Conservation (phyloP, 441 rosid species). For the Sinapis alba region DNA sequence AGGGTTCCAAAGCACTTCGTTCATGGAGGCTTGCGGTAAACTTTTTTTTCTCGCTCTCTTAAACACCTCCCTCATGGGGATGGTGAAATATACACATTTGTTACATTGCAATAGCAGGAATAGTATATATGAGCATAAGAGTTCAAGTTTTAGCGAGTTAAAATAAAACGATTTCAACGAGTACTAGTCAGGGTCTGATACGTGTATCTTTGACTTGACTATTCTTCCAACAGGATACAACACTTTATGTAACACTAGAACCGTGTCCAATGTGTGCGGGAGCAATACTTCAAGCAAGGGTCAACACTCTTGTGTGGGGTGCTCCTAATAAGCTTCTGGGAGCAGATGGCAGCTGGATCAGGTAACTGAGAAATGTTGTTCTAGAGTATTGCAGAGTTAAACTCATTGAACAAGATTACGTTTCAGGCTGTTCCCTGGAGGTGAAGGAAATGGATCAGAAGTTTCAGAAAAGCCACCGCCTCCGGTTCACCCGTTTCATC, state of each 20-base stretch:
- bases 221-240: constrained; percentile 58
- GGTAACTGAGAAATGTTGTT: constrained; percentile 44
- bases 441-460: constrained; percentile 48
- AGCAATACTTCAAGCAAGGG: constrained; percentile 96
- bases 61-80: neutral
- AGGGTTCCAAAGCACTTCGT: constrained; percentile 73
- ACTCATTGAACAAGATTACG: constrained; percentile 1
- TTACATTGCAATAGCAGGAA: constrained; percentile 10
- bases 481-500: constrained; percentile 94
- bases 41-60: neutral
- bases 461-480: constrained; percentile 65
- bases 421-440: constrained; percentile 79
- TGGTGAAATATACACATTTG: neutral
- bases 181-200: neutral
- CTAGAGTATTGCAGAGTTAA: neutral
- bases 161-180: neutral
- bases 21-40: constrained; percentile 94
- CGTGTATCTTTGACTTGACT: neutral
- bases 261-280: constrained; percentile 99
- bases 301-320: constrained; percentile 91
- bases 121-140: neutral
- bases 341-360: constrained; percentile 98
- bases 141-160: neutral
- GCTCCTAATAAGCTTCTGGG: constrained; percentile 99
- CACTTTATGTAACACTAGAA: constrained; percentile 94